A percentile compares a stretch with the other conserved stretches of the same genome.
Conservation (phyloP, 2,329 filamentous ascomycete species). For the Didymosphaeria variabile region DNA sequence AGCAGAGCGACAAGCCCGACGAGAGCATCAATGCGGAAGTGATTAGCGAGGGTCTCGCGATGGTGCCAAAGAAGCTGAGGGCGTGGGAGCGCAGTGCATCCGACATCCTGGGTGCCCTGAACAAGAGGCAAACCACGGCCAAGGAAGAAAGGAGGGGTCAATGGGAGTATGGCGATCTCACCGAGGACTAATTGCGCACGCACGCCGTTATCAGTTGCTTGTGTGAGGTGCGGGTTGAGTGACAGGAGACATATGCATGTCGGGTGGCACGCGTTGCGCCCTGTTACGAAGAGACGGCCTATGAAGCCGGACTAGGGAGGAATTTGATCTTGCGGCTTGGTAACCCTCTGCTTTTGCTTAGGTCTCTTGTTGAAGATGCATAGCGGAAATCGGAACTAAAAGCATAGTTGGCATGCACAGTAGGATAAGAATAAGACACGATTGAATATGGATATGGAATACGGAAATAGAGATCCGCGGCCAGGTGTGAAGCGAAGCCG, state of each 20-base stretch:
- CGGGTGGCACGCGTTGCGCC: conserved; percentile 9
- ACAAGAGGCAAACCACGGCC: conserved; percentile 77
- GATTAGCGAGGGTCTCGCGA: conserved; percentile 81
- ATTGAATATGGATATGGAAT: not conserved
- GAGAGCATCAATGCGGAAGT: conserved; percentile 92
- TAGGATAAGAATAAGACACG: not conserved
- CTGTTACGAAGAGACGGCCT: conserved; percentile 6
- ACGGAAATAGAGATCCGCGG: conserved; percentile 1
- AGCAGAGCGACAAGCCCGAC: conserved; percentile 66
- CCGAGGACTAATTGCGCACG: conserved; percentile 62
- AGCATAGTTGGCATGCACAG: conserved; percentile 4
- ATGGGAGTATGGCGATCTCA: conserved; percentile 98
- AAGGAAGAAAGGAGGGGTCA: conserved; percentile 84
- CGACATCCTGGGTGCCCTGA: conserved; percentile 75
- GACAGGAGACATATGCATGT: conserved; percentile 9
- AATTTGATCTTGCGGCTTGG: conserved; percentile 1
- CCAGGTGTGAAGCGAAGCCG: not conserved
- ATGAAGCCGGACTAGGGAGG: not conserved
- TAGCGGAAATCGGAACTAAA: conserved; percentile 3
- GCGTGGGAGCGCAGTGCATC: conserved; percentile 84
- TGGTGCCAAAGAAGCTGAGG: conserved; percentile 93
- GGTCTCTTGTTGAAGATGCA: conserved; percentile 3
- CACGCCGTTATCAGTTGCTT: conserved; percentile 12
- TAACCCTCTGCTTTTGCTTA: not conserved
- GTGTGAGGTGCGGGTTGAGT: not conserved